Evolutionary conservation across 2,329 filamentous ascomycete species (phyloP), one percentile per base, ranked within the genome.

Genomic region (Curvularia verruculosa): DNA sequence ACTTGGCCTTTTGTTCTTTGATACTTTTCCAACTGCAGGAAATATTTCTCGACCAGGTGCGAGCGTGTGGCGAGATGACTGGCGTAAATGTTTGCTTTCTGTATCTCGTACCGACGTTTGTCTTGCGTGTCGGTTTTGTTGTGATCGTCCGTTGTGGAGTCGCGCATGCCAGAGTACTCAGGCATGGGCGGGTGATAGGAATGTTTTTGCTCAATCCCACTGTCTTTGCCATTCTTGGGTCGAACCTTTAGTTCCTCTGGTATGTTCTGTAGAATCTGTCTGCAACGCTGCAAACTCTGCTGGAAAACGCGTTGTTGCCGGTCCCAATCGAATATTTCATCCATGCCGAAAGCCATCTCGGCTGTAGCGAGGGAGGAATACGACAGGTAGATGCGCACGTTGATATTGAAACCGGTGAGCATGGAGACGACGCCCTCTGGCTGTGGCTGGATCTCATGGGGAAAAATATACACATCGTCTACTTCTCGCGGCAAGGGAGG

Each of bases 61-160:
- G 90, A 94, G 23, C 92, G 84, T 0, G 91, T 96, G 2, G 88
- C 87, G 9, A 96, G 81, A 68, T 92, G 89, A 5, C 89, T 94
- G 2, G 88, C 87, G 70, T 94, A 92, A 37, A 96, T 90, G 73
- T 96, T 96, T 6, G 91, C 90, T 73, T 96, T 96, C 73, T 96
- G 92, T 28, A 96, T 95, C 76, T 96, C 92, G 64, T 88, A 92
- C 36, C 78, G 75, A 5, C 79, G 76, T 37, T 78, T 70, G 56
- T 80, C 78, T 1, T 72, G 68, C 12, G 67, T 60, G 37, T 76
- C 72, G 2, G 63, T 18, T 10, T 53, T 61, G 37, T 65, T 67
- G 40, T 70, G 73, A 2, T 60, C 61, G 37, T 59, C 64, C 51
- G 67, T 46, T 12, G 53, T 52, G 24, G 66, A 66, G 53, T 72